A percentile compares a stretch with the other conserved stretches of the same genome.
Conservation (phyloP, 2,329 filamentous ascomycete species). For the Cordyceps militaris region DNA sequence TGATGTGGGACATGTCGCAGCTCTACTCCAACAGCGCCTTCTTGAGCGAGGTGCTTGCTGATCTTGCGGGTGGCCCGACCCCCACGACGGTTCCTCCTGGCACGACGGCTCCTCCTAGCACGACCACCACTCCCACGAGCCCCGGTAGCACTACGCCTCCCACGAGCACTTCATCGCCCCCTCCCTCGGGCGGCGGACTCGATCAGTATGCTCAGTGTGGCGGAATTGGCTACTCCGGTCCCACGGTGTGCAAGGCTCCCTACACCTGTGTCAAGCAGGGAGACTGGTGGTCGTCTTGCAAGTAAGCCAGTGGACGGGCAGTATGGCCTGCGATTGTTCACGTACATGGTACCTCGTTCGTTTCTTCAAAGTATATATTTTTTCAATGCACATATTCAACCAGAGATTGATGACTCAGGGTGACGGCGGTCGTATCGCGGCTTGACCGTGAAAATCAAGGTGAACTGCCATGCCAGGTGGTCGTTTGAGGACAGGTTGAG, state of each 20-base stretch:
- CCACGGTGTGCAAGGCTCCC: slow-evolving; percentile 19
- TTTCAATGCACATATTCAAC: background rate
- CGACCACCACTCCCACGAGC: background rate
- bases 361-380: background rate
- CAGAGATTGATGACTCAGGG: background rate
- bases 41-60: slow-evolving; percentile 36
- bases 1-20: slow-evolving; percentile 64
- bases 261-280: slow-evolving; percentile 17
- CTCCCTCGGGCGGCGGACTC: slow-evolving; percentile 16
- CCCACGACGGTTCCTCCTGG: background rate
- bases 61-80: slow-evolving; percentile 21
- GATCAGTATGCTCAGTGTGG: slow-evolving; percentile 22
- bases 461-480: too few relatives aligned
- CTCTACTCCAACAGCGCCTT: slow-evolving; percentile 52
- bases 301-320: background rate
- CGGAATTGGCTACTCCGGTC: slow-evolving; percentile 18
- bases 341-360: slow-evolving; percentile 1
- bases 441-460: background rate
- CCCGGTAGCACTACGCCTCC: background rate
- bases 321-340: background rate
- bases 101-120: background rate
- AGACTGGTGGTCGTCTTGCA: slow-evolving; percentile 20
- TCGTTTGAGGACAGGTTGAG: too few relatives aligned
- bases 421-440: background rate
- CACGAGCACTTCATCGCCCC: background rate